Percentiles rank a stretch among this genome's conserved stretches.
phyloP scores from a whole-genome alignment of 768 basidiomycete genomes.

The Tephrocybe sp. region DNA sequence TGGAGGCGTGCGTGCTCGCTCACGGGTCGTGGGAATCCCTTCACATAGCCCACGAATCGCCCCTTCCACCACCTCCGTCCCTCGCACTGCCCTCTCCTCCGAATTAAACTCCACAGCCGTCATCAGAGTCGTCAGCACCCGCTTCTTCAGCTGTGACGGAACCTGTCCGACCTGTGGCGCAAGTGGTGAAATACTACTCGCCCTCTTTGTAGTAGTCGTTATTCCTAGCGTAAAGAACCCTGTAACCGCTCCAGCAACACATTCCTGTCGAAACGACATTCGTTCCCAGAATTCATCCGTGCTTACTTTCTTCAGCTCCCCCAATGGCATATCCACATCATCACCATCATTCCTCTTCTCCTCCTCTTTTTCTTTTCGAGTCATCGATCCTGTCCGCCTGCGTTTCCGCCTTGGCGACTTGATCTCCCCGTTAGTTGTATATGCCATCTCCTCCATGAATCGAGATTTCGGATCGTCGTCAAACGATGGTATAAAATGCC shows the following conservation, averaged over 20 bases:
- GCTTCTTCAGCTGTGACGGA: slow-evolving; percentile 60
- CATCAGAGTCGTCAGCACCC: slow-evolving; percentile 65
- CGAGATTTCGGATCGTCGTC: slow-evolving; percentile 97
- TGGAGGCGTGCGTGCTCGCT: neutral
- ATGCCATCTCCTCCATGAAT: slow-evolving; percentile 89
- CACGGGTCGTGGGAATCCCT: slow-evolving; percentile 39
- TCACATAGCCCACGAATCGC: slow-evolving; percentile 72
- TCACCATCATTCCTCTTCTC: too few relatives aligned
- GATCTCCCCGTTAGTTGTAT: slow-evolving; percentile 58
- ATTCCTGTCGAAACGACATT: slow-evolving; percentile 96
- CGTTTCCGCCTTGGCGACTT: slow-evolving; percentile 65
- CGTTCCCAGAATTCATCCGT: slow-evolving; percentile 94
- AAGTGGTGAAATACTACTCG: slow-evolving; percentile 33
- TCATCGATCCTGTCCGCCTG: slow-evolving; percentile 32
- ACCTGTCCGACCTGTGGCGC: slow-evolving; percentile 61
- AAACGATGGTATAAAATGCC: slow-evolving; percentile 81
- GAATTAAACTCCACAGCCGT: slow-evolving; percentile 79
- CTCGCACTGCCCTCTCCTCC: slow-evolving; percentile 57
- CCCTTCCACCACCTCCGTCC: slow-evolving; percentile 68
- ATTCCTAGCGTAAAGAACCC: slow-evolving; percentile 83
- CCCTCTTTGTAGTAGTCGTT: slow-evolving; percentile 25
- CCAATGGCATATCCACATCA: slow-evolving; percentile 41
- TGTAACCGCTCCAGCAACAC: slow-evolving; percentile 84
- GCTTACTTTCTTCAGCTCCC: slow-evolving; percentile 57
- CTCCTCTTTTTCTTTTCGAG: slow-evolving; percentile 22